Percentiles rank a stretch among this genome's conserved stretches.
Conservation (phyloP, 768 basidiomycete genomes). For the Lentinula raphanica region DNA sequence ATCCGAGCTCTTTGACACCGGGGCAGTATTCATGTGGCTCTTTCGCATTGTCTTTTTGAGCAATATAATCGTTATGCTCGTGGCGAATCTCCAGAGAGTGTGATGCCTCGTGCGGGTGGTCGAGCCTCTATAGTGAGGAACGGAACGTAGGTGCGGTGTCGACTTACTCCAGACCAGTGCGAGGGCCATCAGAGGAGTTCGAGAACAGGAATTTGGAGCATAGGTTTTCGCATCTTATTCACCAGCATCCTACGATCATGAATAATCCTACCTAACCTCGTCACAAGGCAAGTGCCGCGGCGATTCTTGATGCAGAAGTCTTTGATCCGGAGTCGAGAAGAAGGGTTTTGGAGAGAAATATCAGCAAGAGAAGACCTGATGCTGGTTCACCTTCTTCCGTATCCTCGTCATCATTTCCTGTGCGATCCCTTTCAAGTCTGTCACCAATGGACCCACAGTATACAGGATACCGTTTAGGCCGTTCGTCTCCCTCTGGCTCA, state of each 20-base stretch:
- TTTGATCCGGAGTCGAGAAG: constrained; percentile 40
- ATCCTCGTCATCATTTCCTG: background rate
- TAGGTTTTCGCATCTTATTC: too few species aligned
- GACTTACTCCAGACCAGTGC: constrained; percentile 65
- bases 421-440: background rate
- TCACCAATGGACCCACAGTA: background rate
- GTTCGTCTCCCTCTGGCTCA: background rate
- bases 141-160: constrained; percentile 41
- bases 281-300: constrained; percentile 7
- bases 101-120: constrained; percentile 12
- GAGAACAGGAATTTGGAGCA: constrained; percentile 30
- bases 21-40: too few species aligned
- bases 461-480: background rate
- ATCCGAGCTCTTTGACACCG: too few species aligned
- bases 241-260: too few species aligned
- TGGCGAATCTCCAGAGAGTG: constrained; percentile 30
- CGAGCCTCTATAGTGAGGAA: constrained; percentile 30
- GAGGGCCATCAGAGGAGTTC: constrained; percentile 8
- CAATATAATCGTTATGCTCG: too few species aligned
- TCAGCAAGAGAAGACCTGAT: constrained; percentile 11
- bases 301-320: constrained; percentile 5
- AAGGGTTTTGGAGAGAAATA: constrained; percentile 57
- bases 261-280: background rate
- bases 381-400: background rate
- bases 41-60: too few species aligned